Evolutionary conservation across 495 filamentous ascomycete genomes (phyloP).

Genomic region (Xeromyces bisporus): DNA sequence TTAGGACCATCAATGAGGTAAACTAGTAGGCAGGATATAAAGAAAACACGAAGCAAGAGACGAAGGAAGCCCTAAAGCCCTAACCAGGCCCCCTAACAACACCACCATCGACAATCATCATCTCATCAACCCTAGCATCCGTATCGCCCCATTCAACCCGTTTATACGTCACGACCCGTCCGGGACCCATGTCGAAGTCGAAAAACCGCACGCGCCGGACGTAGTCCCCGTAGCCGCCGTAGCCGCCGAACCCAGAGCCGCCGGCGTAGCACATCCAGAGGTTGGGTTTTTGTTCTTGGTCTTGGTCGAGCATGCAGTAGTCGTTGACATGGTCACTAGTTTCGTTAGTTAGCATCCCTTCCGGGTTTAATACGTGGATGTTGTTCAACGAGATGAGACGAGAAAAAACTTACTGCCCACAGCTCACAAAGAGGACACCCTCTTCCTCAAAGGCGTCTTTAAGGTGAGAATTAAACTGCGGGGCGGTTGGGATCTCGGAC

Average conservation of each 20-base stretch:
- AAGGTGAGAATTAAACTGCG: conserved; percentile 75
- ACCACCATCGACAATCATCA: conserved; percentile 76
- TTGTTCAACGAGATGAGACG: conserved; percentile 1
- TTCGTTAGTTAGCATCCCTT: too few relatives aligned
- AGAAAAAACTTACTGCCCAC: conserved; percentile 56
- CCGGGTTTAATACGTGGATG: conserved; percentile 1
- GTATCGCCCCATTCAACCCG: conserved; percentile 67
- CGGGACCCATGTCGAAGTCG: conserved; percentile 82
- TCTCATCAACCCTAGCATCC: conserved; percentile 58
- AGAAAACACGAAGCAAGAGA: conserved; percentile 5
- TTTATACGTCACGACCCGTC: conserved; percentile 79
- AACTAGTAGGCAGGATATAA: conserved; percentile 3
- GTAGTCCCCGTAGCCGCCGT: conserved; percentile 77
- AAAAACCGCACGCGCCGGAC: conserved; percentile 73
- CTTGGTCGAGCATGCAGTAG: conserved; percentile 59
- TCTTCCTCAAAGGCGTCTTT: conserved; percentile 71
- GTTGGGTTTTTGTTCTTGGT: conserved; percentile 34
- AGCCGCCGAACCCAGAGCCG: conserved; percentile 77
- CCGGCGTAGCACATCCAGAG: conserved; percentile 99
- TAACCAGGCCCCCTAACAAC: conserved; percentile 27
- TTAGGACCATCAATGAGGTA: too few relatives aligned
- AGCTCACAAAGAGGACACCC: conserved; percentile 69
- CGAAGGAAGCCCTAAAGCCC: conserved; percentile 5
- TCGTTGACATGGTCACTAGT: conserved; percentile 88
- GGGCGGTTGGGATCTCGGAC: conserved; percentile 68